Evolutionary conservation across 2,329 filamentous ascomycete species (phyloP).

Genomic region (Sporothrix variecibatus): DNA sequence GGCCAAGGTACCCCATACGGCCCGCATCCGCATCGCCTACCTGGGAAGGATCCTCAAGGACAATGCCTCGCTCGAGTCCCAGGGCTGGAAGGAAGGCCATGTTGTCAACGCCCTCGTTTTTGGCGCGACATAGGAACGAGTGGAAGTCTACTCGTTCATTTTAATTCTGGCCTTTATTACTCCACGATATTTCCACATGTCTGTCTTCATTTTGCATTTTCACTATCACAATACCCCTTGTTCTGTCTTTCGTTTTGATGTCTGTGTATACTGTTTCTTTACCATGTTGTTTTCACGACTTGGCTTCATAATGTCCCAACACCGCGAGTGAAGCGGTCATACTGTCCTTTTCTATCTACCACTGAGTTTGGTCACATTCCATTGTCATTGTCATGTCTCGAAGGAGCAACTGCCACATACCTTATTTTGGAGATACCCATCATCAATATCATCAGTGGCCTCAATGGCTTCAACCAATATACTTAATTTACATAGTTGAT

Average conservation of each 20-base stretch:
- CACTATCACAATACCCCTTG: constrained; percentile 11
- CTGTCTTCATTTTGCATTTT: constrained; percentile 6
- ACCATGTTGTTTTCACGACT: background rate
- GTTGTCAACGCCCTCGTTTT: constrained; percentile 77
- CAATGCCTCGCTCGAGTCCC: constrained; percentile 60
- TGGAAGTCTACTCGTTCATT: background rate
- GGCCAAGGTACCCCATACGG: constrained; percentile 59
- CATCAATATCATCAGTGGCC: background rate
- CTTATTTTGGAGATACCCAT: background rate
- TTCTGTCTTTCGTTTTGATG: background rate
- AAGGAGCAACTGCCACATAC: background rate
- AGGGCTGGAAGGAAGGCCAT: constrained; percentile 76
- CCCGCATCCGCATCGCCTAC: constrained; percentile 72
- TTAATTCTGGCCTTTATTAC: background rate
- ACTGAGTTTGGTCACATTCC: background rate
- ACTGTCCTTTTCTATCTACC: background rate
- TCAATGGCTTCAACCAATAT: background rate
- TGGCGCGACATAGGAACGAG: constrained; percentile 27
- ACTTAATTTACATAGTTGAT: background rate
- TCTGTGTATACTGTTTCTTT: background rate
- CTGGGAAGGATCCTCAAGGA: constrained; percentile 79
- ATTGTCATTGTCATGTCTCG: no score
- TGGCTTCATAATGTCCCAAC: no score
- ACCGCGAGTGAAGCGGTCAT: background rate
- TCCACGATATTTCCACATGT: background rate